These are phyloP conservation scores for Aspergillus fructus DNA, from an alignment of 2,329 filamentous ascomycete species.

Conservation along the genomic window DNA sequence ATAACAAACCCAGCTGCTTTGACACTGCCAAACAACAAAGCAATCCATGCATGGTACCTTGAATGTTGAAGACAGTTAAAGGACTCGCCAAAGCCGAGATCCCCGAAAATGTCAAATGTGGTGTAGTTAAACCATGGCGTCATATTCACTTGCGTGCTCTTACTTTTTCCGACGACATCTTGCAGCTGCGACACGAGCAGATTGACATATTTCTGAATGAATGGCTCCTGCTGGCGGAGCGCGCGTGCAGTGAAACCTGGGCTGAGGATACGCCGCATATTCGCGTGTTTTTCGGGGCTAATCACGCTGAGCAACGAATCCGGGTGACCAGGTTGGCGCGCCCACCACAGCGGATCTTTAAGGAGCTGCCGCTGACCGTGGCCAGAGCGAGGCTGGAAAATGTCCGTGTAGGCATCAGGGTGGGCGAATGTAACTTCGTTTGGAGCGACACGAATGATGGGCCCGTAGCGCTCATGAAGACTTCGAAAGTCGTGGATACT, in stretches of 20 bases:
- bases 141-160: slow-evolving; percentile 16
- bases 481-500: background rate
- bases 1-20: slow-evolving; percentile 24
- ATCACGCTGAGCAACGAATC: slow-evolving; percentile 7
- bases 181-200: background rate
- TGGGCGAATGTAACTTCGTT: slow-evolving; percentile 1
- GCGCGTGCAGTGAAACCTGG: slow-evolving; percentile 2
- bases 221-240: background rate
- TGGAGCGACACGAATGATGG: background rate
- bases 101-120: slow-evolving; percentile 38
- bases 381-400: background rate
- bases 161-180: background rate
- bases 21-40: slow-evolving; percentile 26
- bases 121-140: slow-evolving; percentile 26
- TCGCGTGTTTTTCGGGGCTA: slow-evolving; percentile 4
- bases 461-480: background rate
- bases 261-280: background rate
- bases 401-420: background rate
- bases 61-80: slow-evolving; percentile 31
- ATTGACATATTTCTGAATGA: slow-evolving; percentile 4
- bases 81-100: slow-evolving; percentile 33
- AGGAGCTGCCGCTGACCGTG: background rate
- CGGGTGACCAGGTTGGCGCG: slow-evolving; percentile 5
- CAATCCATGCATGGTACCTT: slow-evolving; percentile 31
- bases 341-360: slow-evolving; percentile 10